phyloP scores from a whole-genome alignment of 768 basidiomycete species.

The Auricularia cornea region DNA sequence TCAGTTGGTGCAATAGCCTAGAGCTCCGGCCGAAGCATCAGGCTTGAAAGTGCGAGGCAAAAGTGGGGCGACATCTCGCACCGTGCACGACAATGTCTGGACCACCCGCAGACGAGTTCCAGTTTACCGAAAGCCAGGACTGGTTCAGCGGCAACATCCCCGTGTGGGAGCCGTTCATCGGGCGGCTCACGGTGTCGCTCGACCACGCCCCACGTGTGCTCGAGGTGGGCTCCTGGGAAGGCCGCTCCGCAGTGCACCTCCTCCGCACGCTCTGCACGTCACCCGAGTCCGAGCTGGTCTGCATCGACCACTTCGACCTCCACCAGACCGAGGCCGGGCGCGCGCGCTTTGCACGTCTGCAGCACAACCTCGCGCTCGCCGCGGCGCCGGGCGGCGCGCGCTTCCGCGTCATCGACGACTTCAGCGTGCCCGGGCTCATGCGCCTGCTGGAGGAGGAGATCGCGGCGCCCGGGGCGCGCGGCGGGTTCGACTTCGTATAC shows the following conservation, averaged over 20 bases:
- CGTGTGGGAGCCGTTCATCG: conserved; percentile 33
- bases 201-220: conserved; percentile 35
- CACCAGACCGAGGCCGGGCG: conserved; percentile 38
- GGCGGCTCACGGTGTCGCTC: conserved; percentile 10
- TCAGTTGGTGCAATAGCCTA: no score
- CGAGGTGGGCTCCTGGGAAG: conserved; percentile 57
- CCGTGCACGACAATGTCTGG: background rate
- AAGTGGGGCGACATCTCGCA: background rate
- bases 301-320: conserved; percentile 54
- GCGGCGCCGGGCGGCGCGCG: conserved; percentile 20
- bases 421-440: conserved; percentile 46
- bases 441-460: conserved; percentile 40
- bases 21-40: no score
- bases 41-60: no score
- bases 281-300: conserved; percentile 37
- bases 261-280: conserved; percentile 36
- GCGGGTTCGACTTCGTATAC: conserved; percentile 54
- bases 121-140: conserved; percentile 47
- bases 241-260: conserved; percentile 51
- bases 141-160: conserved; percentile 44
- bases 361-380: conserved; percentile 40
- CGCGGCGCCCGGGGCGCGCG: conserved; percentile 5
- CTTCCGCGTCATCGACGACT: conserved; percentile 40
- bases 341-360: conserved; percentile 35
- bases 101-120: conserved; percentile 13